These are phyloP conservation scores for Ambrosia hybrid DNA, from an alignment of 140 eudicot genomes.

Conservation along the genomic window DNA sequence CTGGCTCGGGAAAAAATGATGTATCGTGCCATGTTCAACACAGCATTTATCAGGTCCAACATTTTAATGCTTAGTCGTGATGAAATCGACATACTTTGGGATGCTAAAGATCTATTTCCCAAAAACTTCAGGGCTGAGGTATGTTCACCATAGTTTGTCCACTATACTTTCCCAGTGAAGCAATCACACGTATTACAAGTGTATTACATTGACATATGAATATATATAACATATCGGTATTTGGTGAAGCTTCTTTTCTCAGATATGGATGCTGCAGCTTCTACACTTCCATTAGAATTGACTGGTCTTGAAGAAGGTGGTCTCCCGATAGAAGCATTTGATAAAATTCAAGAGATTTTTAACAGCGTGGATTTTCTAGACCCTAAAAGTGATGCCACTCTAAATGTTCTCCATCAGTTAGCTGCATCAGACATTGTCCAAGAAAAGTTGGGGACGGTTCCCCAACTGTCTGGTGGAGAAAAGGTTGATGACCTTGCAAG, in stretches of 20 bases:
- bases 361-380: conserved; percentile 60
- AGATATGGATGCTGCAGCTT: conserved; percentile 66
- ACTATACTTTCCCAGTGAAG: neutral
- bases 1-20: conserved; percentile 61
- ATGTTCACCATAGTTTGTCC: conserved; percentile 8
- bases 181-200: neutral
- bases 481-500: conserved; percentile 29
- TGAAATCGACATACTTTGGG: conserved; percentile 74
- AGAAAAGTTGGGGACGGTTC: no score
- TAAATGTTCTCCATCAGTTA: conserved; percentile 42
- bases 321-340: conserved; percentile 78
- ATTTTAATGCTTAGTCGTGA: conserved; percentile 67
- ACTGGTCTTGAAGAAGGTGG: conserved; percentile 57
- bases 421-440: conserved; percentile 20
- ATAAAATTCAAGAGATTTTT: conserved; percentile 66
- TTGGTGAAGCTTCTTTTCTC: conserved; percentile 74
- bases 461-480: no score
- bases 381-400: conserved; percentile 50
- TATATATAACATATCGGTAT: conserved; percentile 26
- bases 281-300: conserved; percentile 41
- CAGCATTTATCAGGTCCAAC: conserved; percentile 82
- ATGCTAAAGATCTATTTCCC: conserved; percentile 59
- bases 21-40: conserved; percentile 83
- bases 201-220: conserved; percentile 13
- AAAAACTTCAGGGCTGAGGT: conserved; percentile 82